These are phyloP conservation scores for Solanum dulcamara DNA, from an alignment of 257 asterid genomes.

Conservation along the genomic window DNA sequence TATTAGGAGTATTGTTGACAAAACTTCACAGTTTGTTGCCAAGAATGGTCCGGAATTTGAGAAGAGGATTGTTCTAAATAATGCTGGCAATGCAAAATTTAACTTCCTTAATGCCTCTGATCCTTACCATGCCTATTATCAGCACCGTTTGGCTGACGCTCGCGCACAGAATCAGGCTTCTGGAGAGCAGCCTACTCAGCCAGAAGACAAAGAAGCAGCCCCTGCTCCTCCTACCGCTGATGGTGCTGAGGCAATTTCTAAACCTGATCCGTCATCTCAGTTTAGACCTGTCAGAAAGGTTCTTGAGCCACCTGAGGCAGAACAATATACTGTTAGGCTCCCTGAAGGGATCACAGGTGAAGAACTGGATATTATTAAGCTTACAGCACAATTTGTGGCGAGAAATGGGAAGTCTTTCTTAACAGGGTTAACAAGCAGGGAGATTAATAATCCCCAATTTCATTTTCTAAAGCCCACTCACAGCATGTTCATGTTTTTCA, in stretches of 20 bases:
- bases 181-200: constrained; percentile 24
- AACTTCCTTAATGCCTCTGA: constrained; percentile 64
- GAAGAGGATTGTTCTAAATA: constrained; percentile 55
- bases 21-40: constrained; percentile 74
- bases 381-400: constrained; percentile 93
- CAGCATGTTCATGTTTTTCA: constrained; percentile 90
- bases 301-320: constrained; percentile 94
- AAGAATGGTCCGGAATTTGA: constrained; percentile 83
- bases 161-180: constrained; percentile 64
- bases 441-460: constrained; percentile 72
- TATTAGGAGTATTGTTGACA: constrained; percentile 79
- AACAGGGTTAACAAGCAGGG: constrained; percentile 82
- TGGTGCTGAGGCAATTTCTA: constrained; percentile 34
- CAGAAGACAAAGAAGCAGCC: constrained; percentile 29
- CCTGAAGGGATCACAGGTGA: constrained; percentile 94
- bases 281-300: constrained; percentile 57
- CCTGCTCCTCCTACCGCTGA: constrained; percentile 29
- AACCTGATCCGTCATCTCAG: constrained; percentile 62
- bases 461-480: constrained; percentile 87
- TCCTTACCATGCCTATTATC: constrained; percentile 90
- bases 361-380: constrained; percentile 83
- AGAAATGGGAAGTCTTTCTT: constrained; percentile 80
- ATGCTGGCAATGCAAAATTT: constrained; percentile 76
- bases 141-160: constrained; percentile 73
- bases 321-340: constrained; percentile 74